Evolutionary conservation across 2,329 filamentous ascomycete species (phyloP).

Genomic region (Emergomyces pasteurianus): DNA sequence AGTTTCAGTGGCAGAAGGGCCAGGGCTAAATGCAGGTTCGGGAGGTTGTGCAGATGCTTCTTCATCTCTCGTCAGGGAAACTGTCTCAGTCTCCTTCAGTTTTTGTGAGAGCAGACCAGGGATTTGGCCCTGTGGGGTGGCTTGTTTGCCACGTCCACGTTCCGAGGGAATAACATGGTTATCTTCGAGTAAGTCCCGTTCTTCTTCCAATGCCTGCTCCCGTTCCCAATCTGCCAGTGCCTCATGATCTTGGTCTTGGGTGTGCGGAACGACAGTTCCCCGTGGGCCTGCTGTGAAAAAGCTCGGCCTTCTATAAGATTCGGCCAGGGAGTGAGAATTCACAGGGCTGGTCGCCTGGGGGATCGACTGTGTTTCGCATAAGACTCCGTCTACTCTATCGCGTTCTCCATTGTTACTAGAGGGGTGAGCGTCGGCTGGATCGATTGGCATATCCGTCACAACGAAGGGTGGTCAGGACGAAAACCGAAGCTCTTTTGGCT

Average conservation of each 20-base stretch:
- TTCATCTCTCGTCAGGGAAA: conserved; percentile 11
- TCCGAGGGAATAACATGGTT: conserved; percentile 47
- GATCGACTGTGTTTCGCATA: conserved; percentile 30
- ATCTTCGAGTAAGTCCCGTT: conserved; percentile 47
- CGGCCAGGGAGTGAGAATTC: conserved; percentile 41
- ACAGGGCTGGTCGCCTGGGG: conserved; percentile 29
- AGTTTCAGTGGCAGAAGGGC: conserved; percentile 28
- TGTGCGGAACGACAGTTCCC: conserved; percentile 51
- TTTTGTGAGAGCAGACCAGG: conserved; percentile 6
- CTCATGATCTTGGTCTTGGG: conserved; percentile 31
- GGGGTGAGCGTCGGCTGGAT: background rate
- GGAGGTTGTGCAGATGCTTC: conserved; percentile 7
- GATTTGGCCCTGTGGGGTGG: conserved; percentile 16
- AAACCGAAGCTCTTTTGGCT: background rate
- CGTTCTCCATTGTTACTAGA: background rate
- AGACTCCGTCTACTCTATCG: conserved; percentile 18
- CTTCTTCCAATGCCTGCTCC: conserved; percentile 43
- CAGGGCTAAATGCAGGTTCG: background rate
- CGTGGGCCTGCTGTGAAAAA: conserved; percentile 62
- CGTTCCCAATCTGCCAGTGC: conserved; percentile 41
- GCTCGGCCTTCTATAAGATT: conserved; percentile 64
- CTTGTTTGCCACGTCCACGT: conserved; percentile 18
- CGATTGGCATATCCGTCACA: background rate
- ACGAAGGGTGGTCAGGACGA: background rate
- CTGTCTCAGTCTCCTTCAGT: conserved; percentile 8